Evolutionary conservation across 1,139 yeast genomes (phyloP), one percentile per base, ranked within the genome.

Genomic region (Meyerozyma guilliermondii): DNA sequence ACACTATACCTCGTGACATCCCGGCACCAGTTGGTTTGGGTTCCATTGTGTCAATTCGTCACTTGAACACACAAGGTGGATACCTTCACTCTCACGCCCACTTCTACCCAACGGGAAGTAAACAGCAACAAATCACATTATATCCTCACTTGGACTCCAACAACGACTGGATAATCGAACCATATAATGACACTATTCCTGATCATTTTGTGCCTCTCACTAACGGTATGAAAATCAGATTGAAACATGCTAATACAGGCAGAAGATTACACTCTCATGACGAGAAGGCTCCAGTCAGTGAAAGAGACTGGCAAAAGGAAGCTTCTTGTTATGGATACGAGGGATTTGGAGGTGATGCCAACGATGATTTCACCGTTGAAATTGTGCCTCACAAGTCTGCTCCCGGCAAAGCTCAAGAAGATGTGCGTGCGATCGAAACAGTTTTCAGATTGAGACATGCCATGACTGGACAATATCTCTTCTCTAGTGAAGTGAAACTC

Each of bases 241-340:
- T 94, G 57, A 70, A 68, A 55, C 98, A 94, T 65, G 60, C 71
- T 39, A 60, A 67, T 43, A 80, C 96, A 22, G 73, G 75, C 42
- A 81, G 92, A 60, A 81, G 98, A 68, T 77, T 94, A 58, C 98
- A 94, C 65, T 87, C 98, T 23, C 98, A 94, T 61, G 98, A 92
- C 62, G 87, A 87, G 60, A 84, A 94, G 60, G 91, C 98, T 22
- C 95, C 97, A 16, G 95, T 91, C 23, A 76, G 91, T 48, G 91
- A 84, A 60, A 83, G 83, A 53, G 98, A 92, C 59, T 94, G 97
- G 95, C 95, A 89, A 68, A 87, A 87, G 65, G 99, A 94, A 69
- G 95, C 81, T 23, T 81, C 95, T 14, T 81, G 88, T 62, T 94
- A 94, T 60, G 99, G 99, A 16, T 87, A 66, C 59, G 87, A 84